phyloP scores from a whole-genome alignment of 352 stramenopile genomes.

The Globisporangium emineosum region DNA sequence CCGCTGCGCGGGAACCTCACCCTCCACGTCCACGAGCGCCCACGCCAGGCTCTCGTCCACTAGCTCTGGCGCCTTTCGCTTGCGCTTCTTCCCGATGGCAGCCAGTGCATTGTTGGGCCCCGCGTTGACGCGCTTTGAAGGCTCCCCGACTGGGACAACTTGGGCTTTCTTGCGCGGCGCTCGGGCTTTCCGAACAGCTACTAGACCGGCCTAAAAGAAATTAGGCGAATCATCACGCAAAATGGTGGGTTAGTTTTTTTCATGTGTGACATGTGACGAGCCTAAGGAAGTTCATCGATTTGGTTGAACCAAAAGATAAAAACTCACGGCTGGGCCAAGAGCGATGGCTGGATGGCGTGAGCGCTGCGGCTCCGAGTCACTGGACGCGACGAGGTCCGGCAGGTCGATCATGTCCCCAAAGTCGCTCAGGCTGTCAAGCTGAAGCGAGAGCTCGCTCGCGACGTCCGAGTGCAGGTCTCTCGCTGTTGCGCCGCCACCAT shows the following conservation, averaged over 20 bases:
- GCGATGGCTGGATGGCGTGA: constrained; percentile 4
- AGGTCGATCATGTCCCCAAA: constrained; percentile 59
- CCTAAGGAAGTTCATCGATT: background rate
- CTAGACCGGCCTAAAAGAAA: background rate
- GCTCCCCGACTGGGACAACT: background rate
- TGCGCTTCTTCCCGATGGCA: constrained; percentile 24
- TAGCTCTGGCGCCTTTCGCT: constrained; percentile 30
- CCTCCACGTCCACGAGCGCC: constrained; percentile 27
- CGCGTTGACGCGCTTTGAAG: background rate
- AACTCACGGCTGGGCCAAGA: constrained; percentile 4
- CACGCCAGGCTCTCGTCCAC: constrained; percentile 31
- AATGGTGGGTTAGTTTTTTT: background rate
- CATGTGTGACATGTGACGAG: background rate
- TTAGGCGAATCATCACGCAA: background rate
- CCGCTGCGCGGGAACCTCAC: constrained; percentile 31
- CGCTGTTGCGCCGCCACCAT: too few relatives aligned
- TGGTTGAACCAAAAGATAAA: background rate
- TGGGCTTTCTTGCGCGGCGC: constrained; percentile 10
- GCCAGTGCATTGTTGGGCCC: background rate
- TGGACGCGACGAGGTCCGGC: constrained; percentile 42
- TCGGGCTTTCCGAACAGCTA: constrained; percentile 16
- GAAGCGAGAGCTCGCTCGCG: constrained; percentile 27
- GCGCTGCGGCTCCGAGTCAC: constrained; percentile 23
- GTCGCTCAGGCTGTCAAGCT: constrained; percentile 49
- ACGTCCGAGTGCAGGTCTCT: constrained; percentile 26